Evolutionary conservation across 805 yeast genomes (phyloP), one percentile per base, ranked within the genome.

Genomic region (Candida ortonii): DNA sequence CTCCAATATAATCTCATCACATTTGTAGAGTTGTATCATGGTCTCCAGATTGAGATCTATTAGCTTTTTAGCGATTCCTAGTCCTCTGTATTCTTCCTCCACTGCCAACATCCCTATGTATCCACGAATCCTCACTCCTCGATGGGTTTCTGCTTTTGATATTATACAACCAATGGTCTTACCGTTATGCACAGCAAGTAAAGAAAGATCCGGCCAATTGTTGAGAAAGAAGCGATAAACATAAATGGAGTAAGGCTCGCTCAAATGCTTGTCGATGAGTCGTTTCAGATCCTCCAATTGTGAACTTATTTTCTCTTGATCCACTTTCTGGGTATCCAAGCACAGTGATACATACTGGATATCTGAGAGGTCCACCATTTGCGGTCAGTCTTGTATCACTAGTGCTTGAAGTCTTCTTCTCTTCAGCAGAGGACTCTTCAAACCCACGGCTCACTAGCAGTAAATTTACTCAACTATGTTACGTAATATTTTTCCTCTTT

Each of bases 31-130:
- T n/a, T 59, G 50, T 6, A 70, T 69, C 89, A 93, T 84, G 23
- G 70, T 70, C 11, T 73, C 72, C 4, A 90, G 70, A 5, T 83
- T 76, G 36, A 66, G 50, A 29, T 68, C 66, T 12, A 88, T 88
- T 31, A 93, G 68, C 28, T 65, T 64, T 46, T 80, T 80, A 3
- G 97, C 97, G 29, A 89, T 82, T 1, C 96, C 96, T 27, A 64
- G 65, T 3, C 94, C 89, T 36, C 98, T 66, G 54, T 70, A 79
- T 11, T 61, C 55, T 23, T 78, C 76, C 32, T 80, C 79, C 9
- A 90, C 95, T 0, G 94, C 96, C 35, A 93, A 64, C 98, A 93
- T 93, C 2, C 97, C 98, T 18, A 93, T 89, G 53, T 93, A 93
- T 0, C 98, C 98, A 41, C 98, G 70, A 47, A 69, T 55, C 40